phyloP scores from a whole-genome alignment of 2,329 filamentous ascomycete genomes.

The Parascedosporium putredinis region DNA sequence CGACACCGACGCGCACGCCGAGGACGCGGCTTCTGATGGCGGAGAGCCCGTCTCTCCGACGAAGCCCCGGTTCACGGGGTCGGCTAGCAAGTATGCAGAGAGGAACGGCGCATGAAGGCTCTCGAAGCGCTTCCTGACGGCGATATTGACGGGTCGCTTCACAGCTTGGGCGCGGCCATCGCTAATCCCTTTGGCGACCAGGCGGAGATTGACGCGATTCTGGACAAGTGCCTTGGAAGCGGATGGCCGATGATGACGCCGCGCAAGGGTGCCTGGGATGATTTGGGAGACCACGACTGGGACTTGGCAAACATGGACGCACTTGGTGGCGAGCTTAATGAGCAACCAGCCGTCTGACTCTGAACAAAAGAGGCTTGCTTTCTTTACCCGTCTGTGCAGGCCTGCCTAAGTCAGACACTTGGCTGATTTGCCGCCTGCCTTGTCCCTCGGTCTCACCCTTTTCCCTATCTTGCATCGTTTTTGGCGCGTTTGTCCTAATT shows the following conservation, averaged over 20 bases:
- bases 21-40: constrained; percentile 17
- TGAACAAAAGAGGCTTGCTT: no score
- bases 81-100: not conserved
- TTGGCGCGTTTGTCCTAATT: no score
- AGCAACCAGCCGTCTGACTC: not conserved
- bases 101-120: constrained; percentile 1
- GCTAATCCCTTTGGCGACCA: not conserved
- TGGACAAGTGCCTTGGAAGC: constrained; percentile 3
- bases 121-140: not conserved
- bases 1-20: constrained; percentile 38
- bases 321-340: not conserved
- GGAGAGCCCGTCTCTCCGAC: constrained; percentile 26
- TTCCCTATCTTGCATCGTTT: no score
- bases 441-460: no score
- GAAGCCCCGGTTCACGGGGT: constrained; percentile 28
- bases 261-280: not conserved
- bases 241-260: not conserved
- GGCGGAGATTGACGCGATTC: constrained; percentile 7
- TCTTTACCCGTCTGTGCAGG: no score
- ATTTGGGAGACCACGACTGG: not conserved
- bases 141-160: not conserved
- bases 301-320: not conserved
- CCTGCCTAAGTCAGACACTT: no score
- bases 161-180: not conserved
- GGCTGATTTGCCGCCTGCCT: no score